Evolutionary conservation across 306 rosid species (phyloP).

Genomic region (Senna tora): DNA sequence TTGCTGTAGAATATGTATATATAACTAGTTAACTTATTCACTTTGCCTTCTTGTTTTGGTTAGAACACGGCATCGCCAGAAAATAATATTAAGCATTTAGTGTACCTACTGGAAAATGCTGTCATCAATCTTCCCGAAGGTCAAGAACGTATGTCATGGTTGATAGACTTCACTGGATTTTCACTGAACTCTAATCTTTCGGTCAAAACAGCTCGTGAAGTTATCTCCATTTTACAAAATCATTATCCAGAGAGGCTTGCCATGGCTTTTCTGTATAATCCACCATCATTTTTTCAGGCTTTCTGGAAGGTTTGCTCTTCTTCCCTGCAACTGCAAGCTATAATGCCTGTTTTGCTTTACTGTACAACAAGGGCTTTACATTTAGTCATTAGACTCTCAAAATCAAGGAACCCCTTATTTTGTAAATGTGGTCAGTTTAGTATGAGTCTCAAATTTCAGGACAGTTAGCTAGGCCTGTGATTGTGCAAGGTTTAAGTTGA

Average conservation of each 20-base stretch:
- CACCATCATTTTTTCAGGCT: constrained; percentile 87
- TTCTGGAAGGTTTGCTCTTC: constrained; percentile 70
- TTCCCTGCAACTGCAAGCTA: constrained; percentile 14
- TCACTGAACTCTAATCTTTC: constrained; percentile 55
- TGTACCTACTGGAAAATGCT: constrained; percentile 82
- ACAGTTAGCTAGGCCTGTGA: neutral
- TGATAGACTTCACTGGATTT: constrained; percentile 82
- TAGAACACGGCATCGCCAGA: constrained; percentile 74
- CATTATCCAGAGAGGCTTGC: constrained; percentile 96
- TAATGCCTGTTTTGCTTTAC: constrained; percentile 18
- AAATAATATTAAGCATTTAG: constrained; percentile 65
- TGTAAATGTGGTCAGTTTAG: too few species aligned
- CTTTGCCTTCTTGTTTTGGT: neutral
- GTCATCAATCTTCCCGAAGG: constrained; percentile 78
- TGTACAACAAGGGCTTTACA: neutral
- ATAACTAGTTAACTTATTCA: constrained; percentile 1
- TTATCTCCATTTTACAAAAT: constrained; percentile 71
- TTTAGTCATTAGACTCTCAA: neutral
- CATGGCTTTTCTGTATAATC: constrained; percentile 70
- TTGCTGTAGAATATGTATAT: neutral
- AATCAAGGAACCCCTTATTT: neutral
- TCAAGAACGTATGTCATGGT: constrained; percentile 89
- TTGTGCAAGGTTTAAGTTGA: constrained; percentile 3
- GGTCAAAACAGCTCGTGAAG: constrained; percentile 70
- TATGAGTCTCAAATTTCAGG: too few species aligned